Evolutionary conservation across 2,329 filamentous ascomycete species (phyloP).

Genomic region (Trichoderma sp.): DNA sequence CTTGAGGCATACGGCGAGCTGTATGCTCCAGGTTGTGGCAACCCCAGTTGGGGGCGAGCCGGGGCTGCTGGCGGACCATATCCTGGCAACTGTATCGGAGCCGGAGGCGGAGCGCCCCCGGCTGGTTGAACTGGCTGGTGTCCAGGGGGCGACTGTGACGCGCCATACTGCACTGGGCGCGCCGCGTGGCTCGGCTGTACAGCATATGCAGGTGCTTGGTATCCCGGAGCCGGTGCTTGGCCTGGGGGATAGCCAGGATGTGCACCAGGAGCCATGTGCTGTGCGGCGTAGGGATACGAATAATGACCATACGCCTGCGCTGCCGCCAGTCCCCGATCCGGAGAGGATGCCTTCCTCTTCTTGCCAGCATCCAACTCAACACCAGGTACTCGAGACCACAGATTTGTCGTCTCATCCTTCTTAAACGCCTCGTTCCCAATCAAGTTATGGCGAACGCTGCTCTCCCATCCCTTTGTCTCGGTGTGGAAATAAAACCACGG

Average conservation of each 20-base stretch:
- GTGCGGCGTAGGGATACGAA: constrained; percentile 37
- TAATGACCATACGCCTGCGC: constrained; percentile 42
- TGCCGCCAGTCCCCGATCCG: constrained; percentile 49
- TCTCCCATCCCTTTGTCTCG: constrained; percentile 67
- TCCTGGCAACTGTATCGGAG: constrained; percentile 38
- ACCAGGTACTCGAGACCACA: constrained; percentile 60
- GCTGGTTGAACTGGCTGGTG: constrained; percentile 24
- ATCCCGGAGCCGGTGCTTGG: constrained; percentile 37
- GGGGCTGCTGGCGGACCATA: constrained; percentile 41
- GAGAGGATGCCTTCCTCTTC: constrained; percentile 58
- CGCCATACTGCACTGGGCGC: constrained; percentile 35
- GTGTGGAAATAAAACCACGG: constrained; percentile 62
- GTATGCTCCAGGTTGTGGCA: constrained; percentile 37
- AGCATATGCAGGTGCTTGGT: constrained; percentile 38
- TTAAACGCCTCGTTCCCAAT: constrained; percentile 63
- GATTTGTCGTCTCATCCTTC: constrained; percentile 57
- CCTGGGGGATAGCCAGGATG: constrained; percentile 37
- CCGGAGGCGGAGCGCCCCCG: constrained; percentile 34
- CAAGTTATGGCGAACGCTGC: constrained; percentile 64
- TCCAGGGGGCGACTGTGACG: constrained; percentile 33
- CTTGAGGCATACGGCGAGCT: constrained; percentile 42
- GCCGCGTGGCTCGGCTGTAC: constrained; percentile 33
- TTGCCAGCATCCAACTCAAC: constrained; percentile 62
- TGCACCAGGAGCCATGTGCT: constrained; percentile 38
- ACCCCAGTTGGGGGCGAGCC: constrained; percentile 36